These are phyloP conservation scores for Fagopyrum homotropicum DNA, from an alignment of 148 eudicot genomes.

Conservation along the genomic window DNA sequence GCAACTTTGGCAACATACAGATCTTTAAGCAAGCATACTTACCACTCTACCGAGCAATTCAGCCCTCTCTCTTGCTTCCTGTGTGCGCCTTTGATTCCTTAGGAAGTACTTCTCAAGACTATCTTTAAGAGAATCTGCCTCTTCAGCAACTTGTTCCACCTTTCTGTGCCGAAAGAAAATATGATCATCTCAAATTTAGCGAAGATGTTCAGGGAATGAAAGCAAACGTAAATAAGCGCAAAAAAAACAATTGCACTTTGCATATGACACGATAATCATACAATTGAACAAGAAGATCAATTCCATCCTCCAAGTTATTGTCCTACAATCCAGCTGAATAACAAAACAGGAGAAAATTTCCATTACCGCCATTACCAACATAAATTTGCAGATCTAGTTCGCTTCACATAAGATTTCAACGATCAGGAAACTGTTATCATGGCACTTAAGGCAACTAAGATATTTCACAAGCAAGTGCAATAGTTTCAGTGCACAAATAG, in stretches of 20 bases:
- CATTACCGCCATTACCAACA: too few species aligned
- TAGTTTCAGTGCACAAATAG: not conserved
- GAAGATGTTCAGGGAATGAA: not conserved
- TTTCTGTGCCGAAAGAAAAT: conserved; percentile 37
- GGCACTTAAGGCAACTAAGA: not conserved
- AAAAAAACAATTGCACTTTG: not conserved
- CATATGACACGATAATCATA: not conserved
- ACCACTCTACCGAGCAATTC: conserved; percentile 88
- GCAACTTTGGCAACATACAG: not conserved
- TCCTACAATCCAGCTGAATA: not conserved
- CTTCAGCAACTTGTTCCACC: conserved; percentile 93
- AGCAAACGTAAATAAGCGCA: not conserved
- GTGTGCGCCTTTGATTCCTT: conserved; percentile 61
- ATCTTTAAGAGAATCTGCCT: conserved; percentile 84
- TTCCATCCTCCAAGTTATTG: not conserved
- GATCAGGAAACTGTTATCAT: not conserved
- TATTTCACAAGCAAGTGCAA: not conserved
- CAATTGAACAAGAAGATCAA: not conserved
- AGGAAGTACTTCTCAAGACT: conserved; percentile 67
- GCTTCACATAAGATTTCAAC: not conserved
- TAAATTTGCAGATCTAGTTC: not conserved
- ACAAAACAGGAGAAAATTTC: not conserved
- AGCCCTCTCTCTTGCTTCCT: conserved; percentile 89
- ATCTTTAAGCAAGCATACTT: conserved; percentile 31
- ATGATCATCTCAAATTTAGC: not conserved